phyloP scores from a whole-genome alignment of 1,284 basidiomycete genomes.

The Moesziomyces sp. region DNA sequence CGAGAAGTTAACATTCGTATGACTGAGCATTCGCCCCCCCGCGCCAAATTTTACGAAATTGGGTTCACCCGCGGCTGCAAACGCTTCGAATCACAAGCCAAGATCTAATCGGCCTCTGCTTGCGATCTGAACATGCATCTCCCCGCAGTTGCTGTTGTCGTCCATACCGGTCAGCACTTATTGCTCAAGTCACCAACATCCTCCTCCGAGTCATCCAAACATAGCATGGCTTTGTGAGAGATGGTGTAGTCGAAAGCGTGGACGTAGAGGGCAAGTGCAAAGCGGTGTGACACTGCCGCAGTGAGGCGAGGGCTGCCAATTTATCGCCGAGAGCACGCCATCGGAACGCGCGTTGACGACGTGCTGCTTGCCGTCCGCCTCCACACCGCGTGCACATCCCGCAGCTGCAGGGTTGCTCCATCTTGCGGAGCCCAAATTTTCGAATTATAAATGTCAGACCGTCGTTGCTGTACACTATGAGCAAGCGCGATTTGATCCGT shows the following conservation, averaged over 20 bases:
- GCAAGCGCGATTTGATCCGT: not conserved
- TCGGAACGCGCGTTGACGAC: constrained; percentile 9
- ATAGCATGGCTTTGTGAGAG: no score
- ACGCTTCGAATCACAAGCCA: not conserved
- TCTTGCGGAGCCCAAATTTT: no score
- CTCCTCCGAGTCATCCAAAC: no score
- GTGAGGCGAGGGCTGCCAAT: not conserved
- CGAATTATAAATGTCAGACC: no score
- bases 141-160: no score
- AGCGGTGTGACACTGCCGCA: not conserved
- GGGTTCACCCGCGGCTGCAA: constrained; percentile 6
- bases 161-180: no score
- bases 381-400: not conserved
- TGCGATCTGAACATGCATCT: not conserved
- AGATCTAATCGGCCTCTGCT: not conserved
- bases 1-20: constrained; percentile 31
- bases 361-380: not conserved
- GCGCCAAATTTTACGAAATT: not conserved
- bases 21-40: constrained; percentile 1
- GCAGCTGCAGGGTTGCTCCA: not conserved
- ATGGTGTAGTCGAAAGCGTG: no score
- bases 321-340: constrained; percentile 15
- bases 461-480: no score
- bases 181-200: no score
- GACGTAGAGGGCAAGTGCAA: no score